These are phyloP conservation scores for Postia placenta DNA, from an alignment of 768 basidiomycete species.

Conservation along the genomic window DNA sequence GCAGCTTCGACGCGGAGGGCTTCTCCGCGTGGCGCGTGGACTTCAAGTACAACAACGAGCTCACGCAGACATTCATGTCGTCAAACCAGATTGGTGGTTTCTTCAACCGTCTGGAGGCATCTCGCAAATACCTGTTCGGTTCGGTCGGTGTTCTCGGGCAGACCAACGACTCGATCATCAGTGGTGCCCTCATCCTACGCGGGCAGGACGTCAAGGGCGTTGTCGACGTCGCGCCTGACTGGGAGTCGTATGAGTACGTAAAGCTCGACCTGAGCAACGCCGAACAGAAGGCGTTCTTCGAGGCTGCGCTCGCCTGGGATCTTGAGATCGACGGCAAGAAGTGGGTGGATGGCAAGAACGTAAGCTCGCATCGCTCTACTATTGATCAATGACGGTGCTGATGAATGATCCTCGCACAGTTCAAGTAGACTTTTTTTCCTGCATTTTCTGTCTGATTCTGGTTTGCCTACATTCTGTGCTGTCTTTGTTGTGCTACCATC, in stretches of 20 bases:
- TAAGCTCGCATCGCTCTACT: conserved; percentile 34
- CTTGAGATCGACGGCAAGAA: conserved; percentile 81
- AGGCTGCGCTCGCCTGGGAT: conserved; percentile 92
- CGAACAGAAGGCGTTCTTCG: conserved; percentile 85
- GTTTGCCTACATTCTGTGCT: conserved; percentile 12
- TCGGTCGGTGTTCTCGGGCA: conserved; percentile 87
- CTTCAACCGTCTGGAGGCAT: conserved; percentile 97
- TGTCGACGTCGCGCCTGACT: conserved; percentile 83
- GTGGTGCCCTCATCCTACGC: conserved; percentile 77
- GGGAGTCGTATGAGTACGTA: conserved; percentile 80
- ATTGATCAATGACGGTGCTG: not conserved
- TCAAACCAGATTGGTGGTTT: conserved; percentile 91
- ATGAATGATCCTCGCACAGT: conserved; percentile 9
- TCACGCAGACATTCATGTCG: conserved; percentile 92
- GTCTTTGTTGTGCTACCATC: conserved; percentile 13
- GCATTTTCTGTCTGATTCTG: conserved; percentile 2
- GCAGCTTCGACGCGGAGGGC: conserved; percentile 80
- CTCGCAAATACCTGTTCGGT: conserved; percentile 94
- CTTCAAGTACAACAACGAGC: conserved; percentile 96
- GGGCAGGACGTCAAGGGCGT: conserved; percentile 69
- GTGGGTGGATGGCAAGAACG: conserved; percentile 89
- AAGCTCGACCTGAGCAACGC: conserved; percentile 68
- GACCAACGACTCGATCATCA: conserved; percentile 70
- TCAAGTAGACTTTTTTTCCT: conserved; percentile 20
- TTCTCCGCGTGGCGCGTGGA: conserved; percentile 90